Conservation (phyloP, 345 rosid genomes). For the Lepidium aucheri region DNA sequence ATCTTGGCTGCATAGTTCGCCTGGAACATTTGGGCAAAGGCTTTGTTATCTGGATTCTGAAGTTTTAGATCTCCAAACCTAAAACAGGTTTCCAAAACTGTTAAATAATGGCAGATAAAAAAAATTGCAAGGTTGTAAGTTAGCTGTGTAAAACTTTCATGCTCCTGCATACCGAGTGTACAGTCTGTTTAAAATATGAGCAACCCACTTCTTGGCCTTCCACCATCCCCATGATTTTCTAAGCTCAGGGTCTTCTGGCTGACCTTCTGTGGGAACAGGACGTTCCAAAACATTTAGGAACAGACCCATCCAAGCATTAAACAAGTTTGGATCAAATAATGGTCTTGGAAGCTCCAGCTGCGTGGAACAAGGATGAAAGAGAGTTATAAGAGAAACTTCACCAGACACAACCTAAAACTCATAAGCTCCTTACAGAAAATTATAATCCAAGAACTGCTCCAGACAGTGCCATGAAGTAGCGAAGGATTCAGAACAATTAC, state of each 20-base stretch:
- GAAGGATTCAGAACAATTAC: neutral
- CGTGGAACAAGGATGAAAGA: neutral
- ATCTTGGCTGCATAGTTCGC: slow-evolving; percentile 85
- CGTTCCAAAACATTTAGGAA: slow-evolving; percentile 90
- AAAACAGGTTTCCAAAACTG: neutral
- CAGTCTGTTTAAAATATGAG: slow-evolving; percentile 91
- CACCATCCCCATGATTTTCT: slow-evolving; percentile 99
- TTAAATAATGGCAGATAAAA: neutral
- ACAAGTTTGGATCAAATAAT: slow-evolving; percentile 69
- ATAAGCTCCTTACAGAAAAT: neutral
- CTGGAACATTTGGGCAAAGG: slow-evolving; percentile 91
- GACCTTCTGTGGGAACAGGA: slow-evolving; percentile 82
- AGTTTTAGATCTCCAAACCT: slow-evolving; percentile 98
- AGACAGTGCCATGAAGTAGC: slow-evolving; percentile 1
- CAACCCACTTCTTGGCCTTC: slow-evolving; percentile 99
- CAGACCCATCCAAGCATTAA: slow-evolving; percentile 92
- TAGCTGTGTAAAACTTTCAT: neutral
- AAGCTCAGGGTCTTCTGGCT: slow-evolving; percentile 79
- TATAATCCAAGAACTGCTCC: neutral
- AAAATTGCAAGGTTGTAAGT: neutral
- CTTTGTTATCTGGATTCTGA: slow-evolving; percentile 85
- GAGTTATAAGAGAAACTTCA: neutral
- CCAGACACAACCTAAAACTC: neutral
- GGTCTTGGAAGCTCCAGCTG: slow-evolving; percentile 98
- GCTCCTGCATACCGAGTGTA: slow-evolving; percentile 58